Base-by-base conservation (phyloP, 2,329 filamentous ascomycete genomes). In the Pezicula neosporulosa region DNA sequence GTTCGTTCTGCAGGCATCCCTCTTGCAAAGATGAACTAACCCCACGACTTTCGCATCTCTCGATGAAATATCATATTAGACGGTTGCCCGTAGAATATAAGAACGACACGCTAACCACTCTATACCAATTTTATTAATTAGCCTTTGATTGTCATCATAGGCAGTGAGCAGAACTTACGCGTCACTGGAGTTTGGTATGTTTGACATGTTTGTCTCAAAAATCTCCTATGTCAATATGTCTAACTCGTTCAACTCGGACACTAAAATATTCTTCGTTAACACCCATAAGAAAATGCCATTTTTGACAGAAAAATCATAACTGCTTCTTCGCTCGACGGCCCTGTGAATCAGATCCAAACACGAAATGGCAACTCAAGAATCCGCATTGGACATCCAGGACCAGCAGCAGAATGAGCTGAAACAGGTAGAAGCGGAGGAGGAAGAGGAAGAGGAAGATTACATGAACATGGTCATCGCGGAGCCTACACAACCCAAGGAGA, bases 381-480 rank as follows among this genome's bases (percentile, higher is more conserved):
- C 49, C 15, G 18, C 28, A 16, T 35, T 52, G 6, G 27, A 12
- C 19, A 49, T 44, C 24, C 13, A 9, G n/a, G 59, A 59, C 5
- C 66, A 64, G 1, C 76, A 77, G 3, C 88, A 90, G 6, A 89
- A 91, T 16, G 89, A 91, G 56, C 91, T 97, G 57, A 94, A 99
- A 24, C 24, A 24, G 5, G 30, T 12, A 18, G 49, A 46, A 24
- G n/a, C 6, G 13, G 59, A 59, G 6, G 67, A 64, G 1, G 76
- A 77, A 3, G 88, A 90, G 6, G 89, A 91, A 18, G 89, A 91
- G 56, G 91, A 97, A 57, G 94, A 99, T 70, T 97, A 99, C 77
- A 95, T 99, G 88, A 90, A 86, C 62, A 97, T 99, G 93, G 78
- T 85, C 13, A 92, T 99, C 66, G 78, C 82, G 16, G 89, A 96